phyloP scores from a whole-genome alignment of 768 basidiomycete genomes.

The Phylloporus sp. region DNA sequence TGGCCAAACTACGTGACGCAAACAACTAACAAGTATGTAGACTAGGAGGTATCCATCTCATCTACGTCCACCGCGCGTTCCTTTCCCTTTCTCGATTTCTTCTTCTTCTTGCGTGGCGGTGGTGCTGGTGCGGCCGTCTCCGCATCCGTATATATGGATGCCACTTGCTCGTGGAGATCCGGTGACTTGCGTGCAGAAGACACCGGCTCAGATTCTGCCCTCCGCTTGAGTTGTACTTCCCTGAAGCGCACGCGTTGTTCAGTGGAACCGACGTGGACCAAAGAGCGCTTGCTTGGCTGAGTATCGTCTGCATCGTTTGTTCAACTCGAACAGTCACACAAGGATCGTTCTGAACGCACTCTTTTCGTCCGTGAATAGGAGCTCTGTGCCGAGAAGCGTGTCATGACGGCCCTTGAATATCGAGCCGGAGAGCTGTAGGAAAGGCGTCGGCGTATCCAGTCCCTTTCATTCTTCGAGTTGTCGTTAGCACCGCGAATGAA shows the following conservation, averaged over 20 bases:
- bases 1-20: constrained; percentile 10
- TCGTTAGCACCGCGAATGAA: neutral
- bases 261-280: constrained; percentile 55
- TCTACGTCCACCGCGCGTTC: constrained; percentile 22
- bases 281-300: constrained; percentile 46
- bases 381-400: constrained; percentile 65
- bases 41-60: constrained; percentile 17
- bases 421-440: constrained; percentile 71
- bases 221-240: constrained; percentile 53
- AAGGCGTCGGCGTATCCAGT: constrained; percentile 71
- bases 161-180: constrained; percentile 18
- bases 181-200: constrained; percentile 2
- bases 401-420: constrained; percentile 69
- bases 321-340: neutral
- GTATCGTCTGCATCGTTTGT: constrained; percentile 32
- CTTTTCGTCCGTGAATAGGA: constrained; percentile 68
- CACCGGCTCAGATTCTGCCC: constrained; percentile 30
- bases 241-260: constrained; percentile 69
- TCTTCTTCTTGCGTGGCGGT: constrained; percentile 14
- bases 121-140: neutral
- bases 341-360: constrained; percentile 34
- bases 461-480: constrained; percentile 41
- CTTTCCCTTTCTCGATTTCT: constrained; percentile 22
- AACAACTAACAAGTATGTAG: neutral
- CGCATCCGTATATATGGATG: constrained; percentile 16